These are phyloP conservation scores for Erigeron philadelphicus DNA, from an alignment of 140 eudicot species.

Conservation along the genomic window DNA sequence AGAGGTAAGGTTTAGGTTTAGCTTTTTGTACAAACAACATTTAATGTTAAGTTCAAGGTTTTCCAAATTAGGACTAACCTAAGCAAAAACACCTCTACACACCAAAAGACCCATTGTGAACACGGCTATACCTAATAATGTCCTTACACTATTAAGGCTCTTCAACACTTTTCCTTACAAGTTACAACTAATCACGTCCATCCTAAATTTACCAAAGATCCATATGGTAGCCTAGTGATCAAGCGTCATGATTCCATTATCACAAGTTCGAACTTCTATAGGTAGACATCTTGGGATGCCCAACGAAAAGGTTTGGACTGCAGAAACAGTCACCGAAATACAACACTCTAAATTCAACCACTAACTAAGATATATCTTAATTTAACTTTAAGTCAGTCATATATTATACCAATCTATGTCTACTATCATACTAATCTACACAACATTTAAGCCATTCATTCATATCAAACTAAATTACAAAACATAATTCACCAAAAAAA, in stretches of 20 bases:
- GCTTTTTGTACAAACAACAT: neutral
- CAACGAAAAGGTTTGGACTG: too few relatives aligned
- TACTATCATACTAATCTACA: neutral
- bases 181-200: neutral
- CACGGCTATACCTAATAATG: too few relatives aligned
- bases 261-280: neutral
- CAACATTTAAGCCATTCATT: neutral
- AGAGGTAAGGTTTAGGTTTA: neutral
- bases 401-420: neutral
- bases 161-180: neutral
- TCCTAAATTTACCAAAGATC: neutral
- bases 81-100: neutral
- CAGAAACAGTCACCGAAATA: too few relatives aligned
- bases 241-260: neutral
- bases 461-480: conserved; percentile 35
- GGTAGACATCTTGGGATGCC: too few relatives aligned
- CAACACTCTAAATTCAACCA: neutral
- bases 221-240: neutral
- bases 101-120: neutral
- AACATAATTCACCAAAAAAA: conserved; percentile 25
- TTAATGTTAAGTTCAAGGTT: neutral
- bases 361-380: neutral
- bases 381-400: neutral
- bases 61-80: neutral
- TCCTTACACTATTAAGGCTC: too few relatives aligned